Evolutionary conservation across 1,284 basidiomycete species (phyloP).

Genomic region (Irpex lacteus): DNA sequence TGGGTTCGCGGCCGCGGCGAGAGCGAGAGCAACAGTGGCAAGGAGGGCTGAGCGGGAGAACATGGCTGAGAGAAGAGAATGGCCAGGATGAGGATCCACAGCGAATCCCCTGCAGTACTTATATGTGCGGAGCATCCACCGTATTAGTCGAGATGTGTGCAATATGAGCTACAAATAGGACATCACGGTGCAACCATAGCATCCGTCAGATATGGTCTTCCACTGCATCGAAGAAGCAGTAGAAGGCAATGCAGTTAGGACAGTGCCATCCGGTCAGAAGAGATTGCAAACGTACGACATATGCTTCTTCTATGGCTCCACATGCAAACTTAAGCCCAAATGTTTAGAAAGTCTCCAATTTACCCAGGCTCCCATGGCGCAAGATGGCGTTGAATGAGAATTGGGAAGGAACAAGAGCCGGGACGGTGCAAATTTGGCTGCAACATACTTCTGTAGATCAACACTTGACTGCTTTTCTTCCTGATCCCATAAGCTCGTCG

Average conservation of each 20-base stretch:
- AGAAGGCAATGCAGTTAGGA: background rate
- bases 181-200: background rate
- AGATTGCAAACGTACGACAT: background rate
- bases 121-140: conserved; percentile 2
- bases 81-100: conserved; percentile 15
- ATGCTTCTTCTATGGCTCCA: background rate
- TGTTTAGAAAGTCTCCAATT: background rate
- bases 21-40: conserved; percentile 31
- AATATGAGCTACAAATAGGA: background rate
- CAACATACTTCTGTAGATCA: background rate
- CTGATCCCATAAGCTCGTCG: background rate
- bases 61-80: conserved; percentile 10
- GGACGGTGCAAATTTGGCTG: background rate
- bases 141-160: background rate
- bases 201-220: background rate
- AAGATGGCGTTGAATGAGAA: background rate
- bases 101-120: background rate
- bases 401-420: background rate
- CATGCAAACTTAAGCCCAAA: background rate
- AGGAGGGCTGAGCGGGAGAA: conserved; percentile 13
- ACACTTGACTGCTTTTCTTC: background rate
- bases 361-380: background rate
- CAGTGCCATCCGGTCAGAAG: background rate
- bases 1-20: conserved; percentile 24
- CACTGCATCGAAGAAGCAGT: background rate